Conservation (phyloP, 345 rosid genomes). For the Citrus trifoliata region DNA sequence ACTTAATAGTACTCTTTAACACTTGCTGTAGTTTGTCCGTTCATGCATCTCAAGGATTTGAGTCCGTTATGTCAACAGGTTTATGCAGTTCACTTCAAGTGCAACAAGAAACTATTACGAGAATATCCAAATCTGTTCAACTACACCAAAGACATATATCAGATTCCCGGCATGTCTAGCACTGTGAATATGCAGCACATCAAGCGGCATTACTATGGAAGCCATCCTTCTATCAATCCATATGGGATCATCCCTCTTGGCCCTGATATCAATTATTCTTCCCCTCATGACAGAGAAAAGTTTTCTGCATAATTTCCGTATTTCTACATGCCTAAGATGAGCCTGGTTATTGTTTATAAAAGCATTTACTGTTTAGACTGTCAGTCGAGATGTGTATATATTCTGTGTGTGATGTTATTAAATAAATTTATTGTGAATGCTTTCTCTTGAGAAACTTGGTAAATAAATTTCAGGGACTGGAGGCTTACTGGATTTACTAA, state of each 20-base stretch:
- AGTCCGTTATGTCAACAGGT: constrained; percentile 32
- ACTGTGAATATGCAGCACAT: constrained; percentile 69
- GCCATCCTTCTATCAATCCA: constrained; percentile 69
- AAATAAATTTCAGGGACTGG: background rate
- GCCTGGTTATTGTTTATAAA: background rate
- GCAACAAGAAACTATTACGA: constrained; percentile 70
- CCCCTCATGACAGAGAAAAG: constrained; percentile 55
- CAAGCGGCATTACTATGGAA: constrained; percentile 73
- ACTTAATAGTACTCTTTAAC: background rate
- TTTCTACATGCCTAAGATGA: background rate
- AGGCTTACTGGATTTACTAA: background rate
- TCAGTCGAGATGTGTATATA: background rate
- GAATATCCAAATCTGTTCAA: constrained; percentile 71
- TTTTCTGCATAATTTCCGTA: constrained; percentile 26
- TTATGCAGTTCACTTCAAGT: constrained; percentile 75
- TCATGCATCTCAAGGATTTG: background rate
- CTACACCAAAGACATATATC: constrained; percentile 64
- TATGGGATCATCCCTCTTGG: constrained; percentile 65
- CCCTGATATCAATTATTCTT: constrained; percentile 54
- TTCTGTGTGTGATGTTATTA: background rate
- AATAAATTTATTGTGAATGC: background rate
- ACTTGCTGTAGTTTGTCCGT: background rate
- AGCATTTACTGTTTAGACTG: background rate
- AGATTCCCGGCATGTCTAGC: constrained; percentile 52
- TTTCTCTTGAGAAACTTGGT: background rate